Evolutionary conservation across 257 asterid genomes (phyloP).

Genomic region (Leonotis leonurus): DNA sequence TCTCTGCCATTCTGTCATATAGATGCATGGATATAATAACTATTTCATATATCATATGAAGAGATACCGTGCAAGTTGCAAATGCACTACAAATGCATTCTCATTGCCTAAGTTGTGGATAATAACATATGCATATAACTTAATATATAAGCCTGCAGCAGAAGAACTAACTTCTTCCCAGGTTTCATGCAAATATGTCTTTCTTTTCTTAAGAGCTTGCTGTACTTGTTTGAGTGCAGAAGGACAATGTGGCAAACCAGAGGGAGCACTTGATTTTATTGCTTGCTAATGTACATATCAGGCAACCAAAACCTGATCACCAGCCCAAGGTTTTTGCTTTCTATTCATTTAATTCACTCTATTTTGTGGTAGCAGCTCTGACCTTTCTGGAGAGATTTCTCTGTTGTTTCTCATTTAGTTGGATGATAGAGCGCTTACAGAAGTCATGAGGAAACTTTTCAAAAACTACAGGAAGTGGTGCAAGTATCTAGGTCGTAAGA

Average conservation of each 20-base stretch:
- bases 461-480: slow-evolving; percentile 98
- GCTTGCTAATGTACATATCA: slow-evolving; percentile 92
- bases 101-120: background rate
- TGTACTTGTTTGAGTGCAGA: slow-evolving; percentile 45
- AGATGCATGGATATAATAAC: background rate
- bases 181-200: background rate
- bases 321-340: slow-evolving; percentile 70
- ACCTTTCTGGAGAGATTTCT: background rate
- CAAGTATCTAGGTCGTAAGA: slow-evolving; percentile 91
- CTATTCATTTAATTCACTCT: slow-evolving; percentile 4
- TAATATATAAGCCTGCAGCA: background rate
- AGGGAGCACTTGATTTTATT: slow-evolving; percentile 90
- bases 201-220: slow-evolving; percentile 2
- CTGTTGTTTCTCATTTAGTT: slow-evolving; percentile 37
- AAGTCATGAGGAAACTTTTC: slow-evolving; percentile 91
- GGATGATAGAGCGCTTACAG: slow-evolving; percentile 93
- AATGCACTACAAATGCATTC: background rate
- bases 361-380: slow-evolving; percentile 8
- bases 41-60: background rate
- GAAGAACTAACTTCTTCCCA: background rate
- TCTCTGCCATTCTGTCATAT: background rate
- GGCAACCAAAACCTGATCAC: slow-evolving; percentile 91
- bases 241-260: slow-evolving; percentile 84
- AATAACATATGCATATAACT: background rate
- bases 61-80: background rate